Percentiles rank a stretch among this genome's conserved stretches.
phyloP scores from a whole-genome alignment of 2,329 filamentous ascomycete species.

The Trichoderma atroviride region DNA sequence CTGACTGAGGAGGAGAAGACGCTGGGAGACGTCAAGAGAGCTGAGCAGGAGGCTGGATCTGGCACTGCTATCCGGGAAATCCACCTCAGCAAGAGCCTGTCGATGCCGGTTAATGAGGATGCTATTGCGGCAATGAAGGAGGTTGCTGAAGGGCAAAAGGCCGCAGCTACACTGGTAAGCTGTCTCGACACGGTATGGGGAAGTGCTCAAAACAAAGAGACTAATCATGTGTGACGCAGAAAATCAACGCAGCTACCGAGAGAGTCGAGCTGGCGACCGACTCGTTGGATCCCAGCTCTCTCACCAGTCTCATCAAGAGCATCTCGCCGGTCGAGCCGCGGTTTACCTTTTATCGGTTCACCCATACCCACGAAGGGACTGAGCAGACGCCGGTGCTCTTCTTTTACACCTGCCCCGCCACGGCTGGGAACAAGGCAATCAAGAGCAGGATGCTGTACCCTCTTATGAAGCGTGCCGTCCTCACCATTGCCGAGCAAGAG shows the following conservation, averaged over 20 bases:
- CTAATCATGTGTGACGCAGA: conserved; percentile 46
- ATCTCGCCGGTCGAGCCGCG: conserved; percentile 72
- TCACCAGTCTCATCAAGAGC: conserved; percentile 58
- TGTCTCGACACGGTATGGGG: too few species aligned
- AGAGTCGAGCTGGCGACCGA: conserved; percentile 65
- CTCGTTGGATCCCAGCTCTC: conserved; percentile 55
- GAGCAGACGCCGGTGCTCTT: conserved; percentile 68
- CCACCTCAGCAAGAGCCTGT: conserved; percentile 59
- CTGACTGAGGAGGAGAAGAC: conserved; percentile 77
- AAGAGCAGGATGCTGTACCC: conserved; percentile 87
- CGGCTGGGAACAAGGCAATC: conserved; percentile 67
- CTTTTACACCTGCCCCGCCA: conserved; percentile 77
- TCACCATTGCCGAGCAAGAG: conserved; percentile 66
- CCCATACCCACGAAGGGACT: conserved; percentile 56
- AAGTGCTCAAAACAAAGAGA: not conserved
- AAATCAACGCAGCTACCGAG: conserved; percentile 72
- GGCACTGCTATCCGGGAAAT: conserved; percentile 65
- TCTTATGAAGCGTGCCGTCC: conserved; percentile 66
- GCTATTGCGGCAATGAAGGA: conserved; percentile 66
- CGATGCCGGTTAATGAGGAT: conserved; percentile 63
- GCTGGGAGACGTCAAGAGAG: conserved; percentile 71
- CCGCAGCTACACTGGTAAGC: conserved; percentile 67
- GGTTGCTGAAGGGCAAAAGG: conserved; percentile 55
- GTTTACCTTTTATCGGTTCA: conserved; percentile 76
- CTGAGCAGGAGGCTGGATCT: conserved; percentile 72